These are phyloP conservation scores for Eucalyptus melliodora DNA, from an alignment of 345 rosid genomes.

Conservation along the genomic window DNA sequence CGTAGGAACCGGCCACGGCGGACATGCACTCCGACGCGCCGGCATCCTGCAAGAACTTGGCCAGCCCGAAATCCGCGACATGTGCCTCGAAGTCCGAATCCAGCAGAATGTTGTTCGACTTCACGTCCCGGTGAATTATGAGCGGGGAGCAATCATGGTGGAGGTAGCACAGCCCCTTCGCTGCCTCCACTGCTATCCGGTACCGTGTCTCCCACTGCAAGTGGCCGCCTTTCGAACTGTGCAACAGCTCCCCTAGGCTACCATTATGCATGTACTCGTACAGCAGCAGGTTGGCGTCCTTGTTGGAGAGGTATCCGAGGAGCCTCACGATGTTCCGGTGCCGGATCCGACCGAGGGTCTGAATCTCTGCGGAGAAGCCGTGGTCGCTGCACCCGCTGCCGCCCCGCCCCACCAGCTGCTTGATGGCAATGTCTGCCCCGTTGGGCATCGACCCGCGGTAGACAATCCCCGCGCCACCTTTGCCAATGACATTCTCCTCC, in stretches of 20 bases:
- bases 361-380: slow-evolving; percentile 91
- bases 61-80: slow-evolving; percentile 93
- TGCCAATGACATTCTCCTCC: slow-evolving; percentile 87
- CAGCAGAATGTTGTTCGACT: slow-evolving; percentile 77
- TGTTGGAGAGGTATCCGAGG: slow-evolving; percentile 71
- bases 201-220: slow-evolving; percentile 74
- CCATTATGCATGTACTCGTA: slow-evolving; percentile 93
- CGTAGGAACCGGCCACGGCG: slow-evolving; percentile 80
- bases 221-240: slow-evolving; percentile 80
- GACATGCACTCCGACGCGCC: slow-evolving; percentile 92
- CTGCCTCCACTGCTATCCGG: slow-evolving; percentile 64
- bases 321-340: slow-evolving; percentile 84
- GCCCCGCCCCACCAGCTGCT: slow-evolving; percentile 53
- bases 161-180: slow-evolving; percentile 79
- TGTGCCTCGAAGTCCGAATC: slow-evolving; percentile 81
- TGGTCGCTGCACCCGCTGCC: slow-evolving; percentile 49
- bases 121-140: slow-evolving; percentile 84
- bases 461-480: slow-evolving; percentile 90
- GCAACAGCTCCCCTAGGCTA: slow-evolving; percentile 78
- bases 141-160: slow-evolving; percentile 92
- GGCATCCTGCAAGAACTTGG: slow-evolving; percentile 74
- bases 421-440: slow-evolving; percentile 67
- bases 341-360: slow-evolving; percentile 70
- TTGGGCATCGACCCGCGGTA: slow-evolving; percentile 76
- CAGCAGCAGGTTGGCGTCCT: slow-evolving; percentile 66